Evolutionary conservation across 768 basidiomycete genomes (phyloP).

Genomic region (Pleurotus salmoneostramineus): DNA sequence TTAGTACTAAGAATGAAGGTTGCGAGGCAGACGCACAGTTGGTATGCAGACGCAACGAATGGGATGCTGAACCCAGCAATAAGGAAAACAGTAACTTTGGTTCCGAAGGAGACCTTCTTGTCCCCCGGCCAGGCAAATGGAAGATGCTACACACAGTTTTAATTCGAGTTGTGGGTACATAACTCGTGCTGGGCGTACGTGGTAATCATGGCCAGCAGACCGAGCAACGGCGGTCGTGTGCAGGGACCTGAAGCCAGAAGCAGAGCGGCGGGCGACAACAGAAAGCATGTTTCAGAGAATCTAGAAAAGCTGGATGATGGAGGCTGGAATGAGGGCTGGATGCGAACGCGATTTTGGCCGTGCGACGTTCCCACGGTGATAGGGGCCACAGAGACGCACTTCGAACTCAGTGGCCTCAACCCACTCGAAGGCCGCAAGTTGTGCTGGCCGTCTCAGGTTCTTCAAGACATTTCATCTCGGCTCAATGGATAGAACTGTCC

Average conservation of each 20-base stretch:
- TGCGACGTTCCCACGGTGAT: not conserved
- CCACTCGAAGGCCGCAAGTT: too few relatives aligned
- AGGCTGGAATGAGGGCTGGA: constrained; percentile 2
- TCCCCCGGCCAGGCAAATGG: constrained; percentile 52
- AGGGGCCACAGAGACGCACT: not conserved
- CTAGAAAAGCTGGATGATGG: constrained; percentile 1
- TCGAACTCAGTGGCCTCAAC: not conserved
- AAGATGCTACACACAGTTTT: constrained; percentile 37
- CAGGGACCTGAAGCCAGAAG: constrained; percentile 26
- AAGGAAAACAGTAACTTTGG: constrained; percentile 47
- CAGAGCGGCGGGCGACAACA: constrained; percentile 36
- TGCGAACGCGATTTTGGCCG: not conserved
- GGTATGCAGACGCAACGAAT: constrained; percentile 55
- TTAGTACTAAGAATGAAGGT: not conserved
- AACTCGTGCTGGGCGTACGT: constrained; percentile 34
- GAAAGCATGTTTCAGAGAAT: constrained; percentile 30
- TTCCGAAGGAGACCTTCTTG: constrained; percentile 44
- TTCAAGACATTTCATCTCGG: too few relatives aligned
- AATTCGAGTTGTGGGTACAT: not conserved
- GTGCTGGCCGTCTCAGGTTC: too few relatives aligned
- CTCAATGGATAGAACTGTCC: too few relatives aligned
- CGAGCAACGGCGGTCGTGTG: constrained; percentile 33
- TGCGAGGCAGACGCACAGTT: constrained; percentile 47
- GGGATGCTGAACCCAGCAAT: constrained; percentile 61
- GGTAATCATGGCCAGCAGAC: constrained; percentile 51